A percentile compares a stretch with the other conserved stretches of the same genome.
Conservation (phyloP, 345 rosid genomes). For the Leavenworthia alabamica region DNA sequence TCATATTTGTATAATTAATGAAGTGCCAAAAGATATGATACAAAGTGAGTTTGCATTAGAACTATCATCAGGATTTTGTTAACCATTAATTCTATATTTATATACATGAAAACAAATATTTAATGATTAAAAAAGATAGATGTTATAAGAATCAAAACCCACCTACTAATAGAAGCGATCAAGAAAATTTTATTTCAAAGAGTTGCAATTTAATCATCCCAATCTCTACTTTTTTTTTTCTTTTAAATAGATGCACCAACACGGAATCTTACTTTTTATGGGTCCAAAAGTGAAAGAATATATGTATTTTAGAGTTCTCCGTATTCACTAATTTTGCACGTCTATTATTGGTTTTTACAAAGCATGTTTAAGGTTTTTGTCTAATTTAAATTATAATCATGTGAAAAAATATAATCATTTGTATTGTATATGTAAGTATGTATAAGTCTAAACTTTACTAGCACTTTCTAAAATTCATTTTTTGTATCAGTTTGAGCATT, state of each 20-base stretch:
- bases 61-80: not conserved
- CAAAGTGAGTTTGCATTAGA: not conserved
- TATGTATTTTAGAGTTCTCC: not conserved
- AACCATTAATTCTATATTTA: not conserved
- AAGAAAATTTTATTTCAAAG: not conserved
- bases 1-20: not conserved
- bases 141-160: not conserved
- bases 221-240: not conserved
- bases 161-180: not conserved
- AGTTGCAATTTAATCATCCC: not conserved
- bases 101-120: not conserved
- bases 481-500: not conserved
- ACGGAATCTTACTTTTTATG: slow-evolving; percentile 20
- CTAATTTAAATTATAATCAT: not conserved
- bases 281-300: slow-evolving; percentile 1
- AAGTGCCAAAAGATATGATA: not conserved
- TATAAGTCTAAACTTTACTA: not conserved
- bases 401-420: no score
- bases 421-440: not conserved
- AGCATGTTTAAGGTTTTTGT: slow-evolving; percentile 20
- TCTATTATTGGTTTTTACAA: slow-evolving; percentile 17
- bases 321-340: not conserved
- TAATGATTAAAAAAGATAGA: not conserved
- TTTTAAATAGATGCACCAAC: slow-evolving; percentile 8
- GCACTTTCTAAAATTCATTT: not conserved